phyloP scores from a whole-genome alignment of 73 alveolate genomes.

The Effrenium voratum region DNA sequence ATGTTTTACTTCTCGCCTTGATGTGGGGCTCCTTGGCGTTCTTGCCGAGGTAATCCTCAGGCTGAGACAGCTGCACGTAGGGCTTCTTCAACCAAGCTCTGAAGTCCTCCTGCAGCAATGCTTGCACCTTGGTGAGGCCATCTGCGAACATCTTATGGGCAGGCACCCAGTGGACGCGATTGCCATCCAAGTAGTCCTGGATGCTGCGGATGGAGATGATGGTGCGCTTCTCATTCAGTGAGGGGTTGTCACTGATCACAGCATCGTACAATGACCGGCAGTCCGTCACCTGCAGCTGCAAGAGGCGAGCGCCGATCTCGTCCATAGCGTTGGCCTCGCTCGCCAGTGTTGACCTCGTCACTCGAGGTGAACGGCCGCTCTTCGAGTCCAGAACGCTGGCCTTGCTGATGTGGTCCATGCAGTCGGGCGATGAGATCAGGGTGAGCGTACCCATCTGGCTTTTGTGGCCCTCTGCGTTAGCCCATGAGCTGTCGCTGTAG shows the following conservation, averaged over 20 bases:
- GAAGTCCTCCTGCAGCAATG: neutral
- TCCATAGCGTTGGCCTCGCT: conserved; percentile 6
- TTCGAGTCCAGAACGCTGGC: neutral
- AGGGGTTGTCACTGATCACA: neutral
- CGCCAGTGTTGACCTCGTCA: neutral
- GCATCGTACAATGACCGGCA: neutral
- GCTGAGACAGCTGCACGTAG: neutral
- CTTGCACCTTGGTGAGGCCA: neutral
- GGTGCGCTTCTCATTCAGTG: neutral
- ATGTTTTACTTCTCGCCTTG: neutral
- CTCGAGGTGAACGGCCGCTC: neutral
- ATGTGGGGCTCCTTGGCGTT: too few species aligned
- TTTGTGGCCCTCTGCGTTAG: neutral
- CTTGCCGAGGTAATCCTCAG: too few species aligned
- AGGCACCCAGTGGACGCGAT: conserved; percentile 9
- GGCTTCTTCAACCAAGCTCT: neutral
- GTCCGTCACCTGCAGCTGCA: neutral
- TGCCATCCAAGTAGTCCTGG: neutral
- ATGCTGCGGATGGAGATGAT: neutral
- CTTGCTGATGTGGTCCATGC: neutral
- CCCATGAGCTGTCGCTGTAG: neutral
- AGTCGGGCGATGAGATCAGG: neutral
- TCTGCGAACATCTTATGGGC: neutral
- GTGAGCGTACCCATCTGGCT: neutral
- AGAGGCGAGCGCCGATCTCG: too few species aligned